These are phyloP conservation scores for Tanozyma kutaoensis DNA, from an alignment of 805 yeast species.

Conservation along the genomic window DNA sequence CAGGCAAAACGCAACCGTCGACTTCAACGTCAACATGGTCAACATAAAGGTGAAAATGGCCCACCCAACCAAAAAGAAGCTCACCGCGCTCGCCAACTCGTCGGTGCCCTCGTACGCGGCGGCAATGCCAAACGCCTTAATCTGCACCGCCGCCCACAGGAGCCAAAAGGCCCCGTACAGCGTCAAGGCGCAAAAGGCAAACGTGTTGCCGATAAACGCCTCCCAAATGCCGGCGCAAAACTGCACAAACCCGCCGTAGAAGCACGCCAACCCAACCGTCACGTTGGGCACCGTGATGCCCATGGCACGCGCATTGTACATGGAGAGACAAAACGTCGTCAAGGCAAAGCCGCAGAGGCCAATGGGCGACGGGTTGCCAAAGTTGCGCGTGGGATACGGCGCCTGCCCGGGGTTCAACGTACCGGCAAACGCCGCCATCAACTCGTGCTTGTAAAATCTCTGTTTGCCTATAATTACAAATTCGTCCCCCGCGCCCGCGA, in stretches of 20 bases:
- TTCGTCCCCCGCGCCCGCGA: too few species aligned
- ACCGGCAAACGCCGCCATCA: slow-evolving; percentile 54
- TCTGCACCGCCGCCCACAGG: slow-evolving; percentile 44
- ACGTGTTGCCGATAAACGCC: slow-evolving; percentile 47
- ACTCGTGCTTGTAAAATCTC: slow-evolving; percentile 38
- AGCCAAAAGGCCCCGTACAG: slow-evolving; percentile 66
- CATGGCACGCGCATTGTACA: slow-evolving; percentile 42
- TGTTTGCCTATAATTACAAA: slow-evolving; percentile 29
- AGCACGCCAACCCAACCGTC: slow-evolving; percentile 43
- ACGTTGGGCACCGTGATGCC: slow-evolving; percentile 38
- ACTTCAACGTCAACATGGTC: slow-evolving; percentile 40
- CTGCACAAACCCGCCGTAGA: slow-evolving; percentile 53
- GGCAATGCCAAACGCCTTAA: slow-evolving; percentile 47
- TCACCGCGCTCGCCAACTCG: slow-evolving; percentile 34
- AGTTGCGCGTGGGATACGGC: slow-evolving; percentile 1
- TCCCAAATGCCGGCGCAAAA: slow-evolving; percentile 57
- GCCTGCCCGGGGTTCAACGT: slow-evolving; percentile 22
- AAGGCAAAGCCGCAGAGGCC: slow-evolving; percentile 51
- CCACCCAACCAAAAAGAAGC: slow-evolving; percentile 53
- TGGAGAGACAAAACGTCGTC: slow-evolving; percentile 47
- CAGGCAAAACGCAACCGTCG: slow-evolving; percentile 50
- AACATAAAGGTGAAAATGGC: slow-evolving; percentile 44
- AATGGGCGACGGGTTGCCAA: slow-evolving; percentile 47
- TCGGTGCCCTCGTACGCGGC: slow-evolving; percentile 33
- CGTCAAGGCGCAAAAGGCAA: slow-evolving; percentile 51